These are phyloP conservation scores for Lentinula lateritia DNA, from an alignment of 768 basidiomycete genomes.

Conservation along the genomic window DNA sequence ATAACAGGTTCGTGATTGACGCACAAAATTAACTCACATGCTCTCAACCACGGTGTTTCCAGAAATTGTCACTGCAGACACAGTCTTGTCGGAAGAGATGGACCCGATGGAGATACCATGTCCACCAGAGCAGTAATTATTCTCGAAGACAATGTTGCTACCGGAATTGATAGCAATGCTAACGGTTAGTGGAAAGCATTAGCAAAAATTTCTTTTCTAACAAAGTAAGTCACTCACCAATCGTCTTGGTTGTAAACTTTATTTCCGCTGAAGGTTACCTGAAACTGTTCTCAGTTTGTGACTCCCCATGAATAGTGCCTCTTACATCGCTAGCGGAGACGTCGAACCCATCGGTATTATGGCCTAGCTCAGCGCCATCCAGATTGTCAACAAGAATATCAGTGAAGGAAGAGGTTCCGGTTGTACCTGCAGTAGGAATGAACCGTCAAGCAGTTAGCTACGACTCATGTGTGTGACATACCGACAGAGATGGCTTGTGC, in stretches of 20 bases:
- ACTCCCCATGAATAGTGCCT: too few relatives aligned
- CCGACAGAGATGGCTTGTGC: slow-evolving; percentile 9
- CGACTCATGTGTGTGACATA: neutral
- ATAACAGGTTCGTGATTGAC: too few relatives aligned
- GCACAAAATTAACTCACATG: neutral
- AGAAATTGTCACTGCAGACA: slow-evolving; percentile 2
- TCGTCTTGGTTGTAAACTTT: slow-evolving; percentile 4
- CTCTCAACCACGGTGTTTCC: slow-evolving; percentile 22
- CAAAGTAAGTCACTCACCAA: neutral
- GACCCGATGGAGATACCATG: slow-evolving; percentile 48
- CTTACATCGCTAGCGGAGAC: slow-evolving; percentile 12
- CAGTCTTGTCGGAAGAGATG: slow-evolving; percentile 25
- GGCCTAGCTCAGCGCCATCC: slow-evolving; percentile 9
- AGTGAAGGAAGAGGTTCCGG: neutral
- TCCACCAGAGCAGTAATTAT: slow-evolving; percentile 36
- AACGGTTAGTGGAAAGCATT: slow-evolving; percentile 26
- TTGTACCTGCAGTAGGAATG: neutral
- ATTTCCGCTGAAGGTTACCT: slow-evolving; percentile 1
- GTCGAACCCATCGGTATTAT: slow-evolving; percentile 27
- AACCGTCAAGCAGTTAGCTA: neutral
- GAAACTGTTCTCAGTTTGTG: neutral
- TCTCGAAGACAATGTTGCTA: slow-evolving; percentile 23
- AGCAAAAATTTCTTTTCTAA: too few relatives aligned
- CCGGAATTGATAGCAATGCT: slow-evolving; percentile 29
- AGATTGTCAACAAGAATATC: neutral